Evolutionary conservation across 2,329 filamentous ascomycete genomes (phyloP).

Genomic region (Chrysosporium keratinophilum): DNA sequence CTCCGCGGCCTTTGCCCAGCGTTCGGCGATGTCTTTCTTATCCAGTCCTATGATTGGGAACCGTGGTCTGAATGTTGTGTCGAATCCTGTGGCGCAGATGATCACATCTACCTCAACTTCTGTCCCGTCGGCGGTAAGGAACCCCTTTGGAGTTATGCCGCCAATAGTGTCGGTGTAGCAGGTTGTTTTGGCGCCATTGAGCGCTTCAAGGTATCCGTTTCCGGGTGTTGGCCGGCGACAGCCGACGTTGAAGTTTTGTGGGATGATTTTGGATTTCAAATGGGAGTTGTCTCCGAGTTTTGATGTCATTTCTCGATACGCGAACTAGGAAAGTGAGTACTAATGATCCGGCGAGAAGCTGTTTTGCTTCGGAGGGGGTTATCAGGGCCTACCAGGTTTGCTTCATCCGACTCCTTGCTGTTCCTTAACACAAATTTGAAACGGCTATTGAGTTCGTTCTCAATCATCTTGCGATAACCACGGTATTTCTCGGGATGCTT

Average conservation of each 20-base stretch:
- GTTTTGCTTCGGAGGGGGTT: no score
- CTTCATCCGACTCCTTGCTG: slow-evolving; percentile 17
- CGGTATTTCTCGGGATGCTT: slow-evolving; percentile 53
- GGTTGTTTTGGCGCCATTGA: slow-evolving; percentile 20
- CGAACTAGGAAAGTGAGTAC: slow-evolving; percentile 9
- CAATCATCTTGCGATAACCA: slow-evolving; percentile 47
- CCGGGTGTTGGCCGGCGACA: slow-evolving; percentile 33
- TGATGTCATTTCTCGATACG: slow-evolving; percentile 14
- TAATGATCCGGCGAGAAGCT: background rate
- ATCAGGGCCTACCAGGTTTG: slow-evolving; percentile 11
- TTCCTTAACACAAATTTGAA: slow-evolving; percentile 17
- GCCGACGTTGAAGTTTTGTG: slow-evolving; percentile 25
- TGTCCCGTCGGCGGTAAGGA: slow-evolving; percentile 40
- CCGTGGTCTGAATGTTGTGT: slow-evolving; percentile 36
- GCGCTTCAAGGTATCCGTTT: slow-evolving; percentile 28
- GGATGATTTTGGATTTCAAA: slow-evolving; percentile 17
- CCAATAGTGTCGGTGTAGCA: slow-evolving; percentile 16
- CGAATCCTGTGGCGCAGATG: slow-evolving; percentile 59
- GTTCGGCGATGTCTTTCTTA: slow-evolving; percentile 10
- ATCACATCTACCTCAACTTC: slow-evolving; percentile 52
- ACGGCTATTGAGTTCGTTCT: slow-evolving; percentile 31
- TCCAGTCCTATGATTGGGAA: slow-evolving; percentile 16
- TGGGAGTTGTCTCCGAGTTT: slow-evolving; percentile 13
- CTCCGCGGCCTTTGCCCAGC: slow-evolving; percentile 13
- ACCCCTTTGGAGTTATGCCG: slow-evolving; percentile 16